A percentile compares a stretch with the other conserved stretches of the same genome.
Evolutionary conservation across 345 rosid species (phyloP).

Genomic region (Hirschfeldia incana): DNA sequence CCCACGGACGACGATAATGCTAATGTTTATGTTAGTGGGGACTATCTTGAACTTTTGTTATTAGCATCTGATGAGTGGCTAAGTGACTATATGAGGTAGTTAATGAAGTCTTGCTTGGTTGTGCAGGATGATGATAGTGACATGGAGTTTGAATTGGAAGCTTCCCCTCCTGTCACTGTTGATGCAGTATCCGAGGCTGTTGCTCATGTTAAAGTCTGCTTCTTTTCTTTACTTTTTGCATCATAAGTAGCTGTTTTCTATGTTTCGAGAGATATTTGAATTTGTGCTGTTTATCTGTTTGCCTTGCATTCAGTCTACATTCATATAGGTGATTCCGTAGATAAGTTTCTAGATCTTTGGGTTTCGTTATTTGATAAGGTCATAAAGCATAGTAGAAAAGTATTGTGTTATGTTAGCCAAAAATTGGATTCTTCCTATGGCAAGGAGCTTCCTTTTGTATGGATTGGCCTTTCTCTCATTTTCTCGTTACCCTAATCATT

Average conservation of each 20-base stretch:
- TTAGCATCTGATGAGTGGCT: neutral
- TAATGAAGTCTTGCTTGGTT: constrained; percentile 9
- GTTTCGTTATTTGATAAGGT: neutral
- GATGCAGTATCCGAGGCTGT: constrained; percentile 77
- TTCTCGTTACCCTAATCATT: neutral
- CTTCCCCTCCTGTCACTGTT: constrained; percentile 58
- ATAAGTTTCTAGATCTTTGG: neutral
- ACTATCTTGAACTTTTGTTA: neutral
- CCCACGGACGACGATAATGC: constrained; percentile 49
- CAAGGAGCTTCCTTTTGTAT: neutral
- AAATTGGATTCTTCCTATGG: neutral
- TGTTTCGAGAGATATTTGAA: neutral
- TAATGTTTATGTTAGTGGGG: neutral
- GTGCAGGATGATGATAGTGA: constrained; percentile 94
- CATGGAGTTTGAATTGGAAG: constrained; percentile 84
- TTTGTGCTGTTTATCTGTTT: neutral
- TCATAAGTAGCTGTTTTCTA: neutral
- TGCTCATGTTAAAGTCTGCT: constrained; percentile 69
- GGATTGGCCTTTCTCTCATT: neutral
- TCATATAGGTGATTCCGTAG: neutral
- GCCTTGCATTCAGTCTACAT: constrained; percentile 13
- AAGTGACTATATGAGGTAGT: neutral
- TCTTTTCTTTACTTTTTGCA: no score
- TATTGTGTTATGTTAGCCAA: neutral
- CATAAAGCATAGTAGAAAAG: neutral